Base-by-base conservation (phyloP, 2,329 filamentous ascomycete species). In the Trichothecium sympodiale region DNA sequence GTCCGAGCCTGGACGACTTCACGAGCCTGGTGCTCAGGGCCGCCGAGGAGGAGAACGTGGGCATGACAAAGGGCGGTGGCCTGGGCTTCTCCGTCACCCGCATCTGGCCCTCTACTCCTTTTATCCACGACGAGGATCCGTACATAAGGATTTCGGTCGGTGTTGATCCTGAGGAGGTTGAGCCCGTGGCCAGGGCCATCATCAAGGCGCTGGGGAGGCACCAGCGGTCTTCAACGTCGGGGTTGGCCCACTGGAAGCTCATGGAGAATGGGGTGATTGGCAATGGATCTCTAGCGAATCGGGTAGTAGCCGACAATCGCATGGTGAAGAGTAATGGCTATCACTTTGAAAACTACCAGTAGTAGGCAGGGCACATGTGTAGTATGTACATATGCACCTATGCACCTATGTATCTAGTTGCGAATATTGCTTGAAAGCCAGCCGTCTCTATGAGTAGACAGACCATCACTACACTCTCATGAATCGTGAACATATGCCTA, bases 81-180 rank as follows among this genome's bases (percentile, higher is more conserved):
- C 29, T 44, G 17, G 41, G 43, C 14, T 43, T 44, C 31, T 44
- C 43, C 8, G 41, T 39, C 15, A 44, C 41, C 29, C 43, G 43
- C 17, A 40, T 44, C 13, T 44, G 43, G 41, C 41, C 43, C 9
- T 43, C 43, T 4, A 41, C 38, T 1, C 43, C 41, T 16, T 44
- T 44, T 10, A 44, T 43, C 29, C 35, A 37, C 3, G 16, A 44
- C 20, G 43, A 44, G 27, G 41, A 43, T 16, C 43, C 43, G 3
- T 44, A 43, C 31, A 43, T 44, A 31, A 38, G 43, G 13, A 44
- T 44, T 7, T 44, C 41, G 2, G 43, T 44, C 5, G 43, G 43
- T 1, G 35, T 43, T 13, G 43, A 44, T 34, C 41, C 43, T 8
- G 29, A 38, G n/a, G 43, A 44, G 33, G 35, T 44, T 15, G 43